phyloP scores from a whole-genome alignment of 2,329 filamentous ascomycete genomes.

The Fusarium mundagurra region DNA sequence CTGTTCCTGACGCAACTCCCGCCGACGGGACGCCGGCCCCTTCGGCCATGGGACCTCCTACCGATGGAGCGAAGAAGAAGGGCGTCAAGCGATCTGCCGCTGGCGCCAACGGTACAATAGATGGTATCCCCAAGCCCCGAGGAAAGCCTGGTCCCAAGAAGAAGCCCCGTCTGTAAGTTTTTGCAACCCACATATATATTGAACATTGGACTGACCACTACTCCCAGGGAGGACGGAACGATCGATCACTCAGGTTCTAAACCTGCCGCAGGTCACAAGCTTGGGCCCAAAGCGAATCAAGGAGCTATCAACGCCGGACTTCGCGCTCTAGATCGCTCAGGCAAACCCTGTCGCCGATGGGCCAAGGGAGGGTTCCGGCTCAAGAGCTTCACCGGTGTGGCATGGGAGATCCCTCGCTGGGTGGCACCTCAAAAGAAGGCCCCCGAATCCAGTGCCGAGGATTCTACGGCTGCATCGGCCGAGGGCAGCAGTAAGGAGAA shows the following conservation, averaged over 20 bases:
- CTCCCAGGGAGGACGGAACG: constrained; percentile 68
- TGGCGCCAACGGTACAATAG: constrained; percentile 69
- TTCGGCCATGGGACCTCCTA: constrained; percentile 67
- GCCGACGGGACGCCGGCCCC: constrained; percentile 62
- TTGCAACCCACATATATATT: neutral
- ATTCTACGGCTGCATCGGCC: constrained; percentile 57
- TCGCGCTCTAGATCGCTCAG: constrained; percentile 90
- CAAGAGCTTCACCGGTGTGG: constrained; percentile 91
- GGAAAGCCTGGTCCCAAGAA: constrained; percentile 97
- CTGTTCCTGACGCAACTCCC: constrained; percentile 62
- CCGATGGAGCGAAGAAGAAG: constrained; percentile 77
- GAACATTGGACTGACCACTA: constrained; percentile 42
- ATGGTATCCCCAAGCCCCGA: constrained; percentile 73
- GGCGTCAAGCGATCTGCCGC: constrained; percentile 75
- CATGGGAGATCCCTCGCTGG: constrained; percentile 87
- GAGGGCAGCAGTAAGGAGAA: constrained; percentile 71
- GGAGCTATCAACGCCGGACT: constrained; percentile 97
- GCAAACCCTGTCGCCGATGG: constrained; percentile 94
- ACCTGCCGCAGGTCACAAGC: constrained; percentile 74
- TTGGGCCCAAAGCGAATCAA: constrained; percentile 95
- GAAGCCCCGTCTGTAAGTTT: constrained; percentile 88
- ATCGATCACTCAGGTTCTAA: constrained; percentile 66
- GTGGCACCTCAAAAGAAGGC: constrained; percentile 72
- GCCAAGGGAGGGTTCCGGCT: constrained; percentile 81
- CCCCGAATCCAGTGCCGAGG: constrained; percentile 57